A percentile compares a stretch with the other conserved stretches of the same genome.
These are phyloP conservation scores for Chimonanthus praecox DNA, from an alignment of 164 flowering plant species.

Conservation along the genomic window DNA sequence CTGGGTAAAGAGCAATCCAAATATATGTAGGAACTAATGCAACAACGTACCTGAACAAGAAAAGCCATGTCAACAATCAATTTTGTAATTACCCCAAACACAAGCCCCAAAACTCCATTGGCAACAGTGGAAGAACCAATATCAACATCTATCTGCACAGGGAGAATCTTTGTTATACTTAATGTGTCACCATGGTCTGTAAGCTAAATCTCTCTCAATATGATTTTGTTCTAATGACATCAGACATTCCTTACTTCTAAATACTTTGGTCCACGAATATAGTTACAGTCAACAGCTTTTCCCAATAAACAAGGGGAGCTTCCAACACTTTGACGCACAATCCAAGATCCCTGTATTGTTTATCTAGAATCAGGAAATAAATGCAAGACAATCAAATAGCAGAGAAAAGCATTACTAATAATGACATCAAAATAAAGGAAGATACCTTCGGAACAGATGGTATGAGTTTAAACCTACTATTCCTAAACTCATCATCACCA, in stretches of 20 bases:
- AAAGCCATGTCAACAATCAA: slow-evolving; percentile 99
- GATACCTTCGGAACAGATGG: slow-evolving; percentile 97
- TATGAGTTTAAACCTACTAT: slow-evolving; percentile 90
- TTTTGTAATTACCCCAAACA: slow-evolving; percentile 84
- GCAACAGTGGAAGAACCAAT: slow-evolving; percentile 99
- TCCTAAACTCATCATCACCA: slow-evolving; percentile 98
- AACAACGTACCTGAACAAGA: slow-evolving; percentile 76
- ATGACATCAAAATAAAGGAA: slow-evolving; percentile 1
- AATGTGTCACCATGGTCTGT: not conserved
- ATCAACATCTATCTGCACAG: slow-evolving; percentile 91
- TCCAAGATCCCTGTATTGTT: slow-evolving; percentile 89
- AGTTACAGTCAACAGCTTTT: slow-evolving; percentile 98
- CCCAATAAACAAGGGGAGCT: slow-evolving; percentile 96
- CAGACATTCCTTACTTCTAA: slow-evolving; percentile 54
- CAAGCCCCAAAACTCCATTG: slow-evolving; percentile 97
- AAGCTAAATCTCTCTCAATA: too few relatives aligned
- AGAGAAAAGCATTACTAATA: not conserved
- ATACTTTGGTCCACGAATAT: slow-evolving; percentile 85
- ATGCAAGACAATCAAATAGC: not conserved
- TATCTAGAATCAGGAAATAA: slow-evolving; percentile 2
- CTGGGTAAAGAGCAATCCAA: too few relatives aligned
- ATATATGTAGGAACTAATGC: too few relatives aligned
- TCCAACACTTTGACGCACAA: slow-evolving; percentile 99
- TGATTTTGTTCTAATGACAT: not conserved
- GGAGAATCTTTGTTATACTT: slow-evolving; percentile 6